These are phyloP conservation scores for Talaromyces sp. DNA, from an alignment of 2,329 filamentous ascomycete genomes.

Conservation along the genomic window DNA sequence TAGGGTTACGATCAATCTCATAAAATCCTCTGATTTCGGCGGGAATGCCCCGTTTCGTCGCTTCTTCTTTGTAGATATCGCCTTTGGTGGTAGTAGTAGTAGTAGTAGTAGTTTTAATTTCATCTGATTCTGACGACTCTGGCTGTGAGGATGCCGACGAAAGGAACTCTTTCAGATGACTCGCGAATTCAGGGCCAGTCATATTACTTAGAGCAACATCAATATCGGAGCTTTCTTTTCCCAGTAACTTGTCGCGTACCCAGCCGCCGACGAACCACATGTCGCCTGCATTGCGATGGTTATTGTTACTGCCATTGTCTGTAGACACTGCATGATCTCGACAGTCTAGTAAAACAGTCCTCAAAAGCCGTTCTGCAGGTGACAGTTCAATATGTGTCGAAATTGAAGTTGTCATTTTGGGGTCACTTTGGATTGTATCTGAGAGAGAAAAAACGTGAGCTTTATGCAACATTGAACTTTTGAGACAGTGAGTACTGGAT, in stretches of 20 bases:
- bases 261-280: conserved; percentile 13
- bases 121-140: background rate
- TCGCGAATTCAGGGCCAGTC: background rate
- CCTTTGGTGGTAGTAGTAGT: background rate
- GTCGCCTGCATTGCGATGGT: background rate
- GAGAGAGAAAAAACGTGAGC: background rate
- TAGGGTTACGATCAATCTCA: background rate
- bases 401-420: background rate
- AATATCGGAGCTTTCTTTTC: conserved; percentile 2
- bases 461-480: background rate
- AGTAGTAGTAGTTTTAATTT: background rate
- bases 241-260: conserved; percentile 10
- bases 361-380: conserved; percentile 7
- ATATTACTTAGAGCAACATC: conserved; percentile 4
- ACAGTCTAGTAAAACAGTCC: conserved; percentile 2
- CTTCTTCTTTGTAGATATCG: conserved; percentile 1
- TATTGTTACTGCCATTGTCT: background rate
- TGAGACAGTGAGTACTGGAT: background rate
- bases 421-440: background rate
- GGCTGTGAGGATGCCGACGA: background rate
- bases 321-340: background rate
- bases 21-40: conserved; percentile 9
- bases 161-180: conserved; percentile 2
- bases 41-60: background rate
- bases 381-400: background rate